Evolutionary conservation across 179 eudicot genomes (phyloP), one percentile per base, ranked within the genome.

Genomic region (Spergularia azorica): DNA sequence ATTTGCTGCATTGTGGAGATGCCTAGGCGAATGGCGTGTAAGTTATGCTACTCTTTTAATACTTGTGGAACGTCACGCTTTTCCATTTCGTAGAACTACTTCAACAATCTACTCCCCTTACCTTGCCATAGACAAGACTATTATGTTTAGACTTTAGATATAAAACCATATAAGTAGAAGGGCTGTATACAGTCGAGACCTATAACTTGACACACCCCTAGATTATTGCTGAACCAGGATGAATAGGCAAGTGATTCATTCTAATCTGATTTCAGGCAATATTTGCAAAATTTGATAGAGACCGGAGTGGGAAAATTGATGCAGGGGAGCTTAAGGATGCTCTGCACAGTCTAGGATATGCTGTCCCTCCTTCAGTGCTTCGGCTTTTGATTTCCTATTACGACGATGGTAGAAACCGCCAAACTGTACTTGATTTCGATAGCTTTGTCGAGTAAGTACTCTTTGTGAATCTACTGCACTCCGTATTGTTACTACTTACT

Each of bases 21-120:
- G 95, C 80, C 87, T 92, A 41, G 91, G 94, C 71, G 86, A 90
- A 83, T 92, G 94, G 97, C 91, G 91, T 72, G 95, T 91, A 86
- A 88, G 97, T 86, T 71, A 36, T 65, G 6, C 39, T 72, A 2
- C 51, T 46, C 50, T 46, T 43, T 36, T 46, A 9, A 46, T 0
- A 46, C 50, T 46, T 46, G 0, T 7, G 0, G 50, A 46, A 46
- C 50, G 9, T 46, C 0, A 46, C 50, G 50, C 7, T 46, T 6
- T 46, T 46, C 0, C 50, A 6, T 46, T 36, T 36, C 39, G 39
- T 36, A 36, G 39, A 46, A 46, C 50, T 46, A 9, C 10, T 46
- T 46, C 50, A 46, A 0, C 39, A 3, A 2, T 36, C 39, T 36
- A 36, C 39, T 36, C 39, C 39, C 39, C 39, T 36, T 36, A 36